Evolutionary conservation across 208 protist species (phyloP), one percentile per base, ranked within the genome.

Genomic region (Trypanosomatidae sp.): DNA sequence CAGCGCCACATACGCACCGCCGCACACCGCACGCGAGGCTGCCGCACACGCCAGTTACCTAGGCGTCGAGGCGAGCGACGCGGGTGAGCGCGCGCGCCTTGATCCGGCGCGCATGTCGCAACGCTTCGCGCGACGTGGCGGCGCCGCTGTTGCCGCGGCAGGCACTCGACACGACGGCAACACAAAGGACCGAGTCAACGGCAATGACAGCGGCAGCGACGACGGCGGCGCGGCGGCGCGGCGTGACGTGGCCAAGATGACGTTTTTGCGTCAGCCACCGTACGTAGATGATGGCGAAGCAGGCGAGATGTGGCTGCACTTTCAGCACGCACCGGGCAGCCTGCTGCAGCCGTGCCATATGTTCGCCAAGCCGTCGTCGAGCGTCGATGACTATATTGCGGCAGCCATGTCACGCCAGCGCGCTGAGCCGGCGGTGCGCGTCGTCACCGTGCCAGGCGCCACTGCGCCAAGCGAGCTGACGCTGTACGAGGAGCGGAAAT

Each of bases 221-320:
- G n/a, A n/a, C n/a, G 45, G 53, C 18, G 27, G 16, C 28, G 27
- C 83, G 0, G 55, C 68, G 19, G 50, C 66, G 7, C 54, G 79
- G 30, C 60, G 67, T 33, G 76, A 88, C 32, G 72, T 88, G 21
- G 63, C 71, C 11, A 93, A 93, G 48, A 74, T 63, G 10, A 76
- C 64, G 0, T 93, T 90, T 53, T 43, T 70, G 6, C 64, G 67
- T n/a, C n/a, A n/a, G n/a, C n/a, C n/a, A 3, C 57, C 74, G 2
- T 18, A 42, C 16, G 33, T 44, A 20, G 33, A 59, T 35, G 26
- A 24, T 25, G 57, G 54, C 27, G 45, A 46, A 16, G 39, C 21
- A 20, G 73, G 79, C 10, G 75, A 91, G 43, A 87, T 94, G 71
- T 86, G 76, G 70, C 56, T 91, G 6, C 77, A 77, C 47, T 94